Percentiles rank a stretch among this genome's conserved stretches.
phyloP scores from a whole-genome alignment of 371 early-diverging fungal species.

The Smittium mucronatum region DNA sequence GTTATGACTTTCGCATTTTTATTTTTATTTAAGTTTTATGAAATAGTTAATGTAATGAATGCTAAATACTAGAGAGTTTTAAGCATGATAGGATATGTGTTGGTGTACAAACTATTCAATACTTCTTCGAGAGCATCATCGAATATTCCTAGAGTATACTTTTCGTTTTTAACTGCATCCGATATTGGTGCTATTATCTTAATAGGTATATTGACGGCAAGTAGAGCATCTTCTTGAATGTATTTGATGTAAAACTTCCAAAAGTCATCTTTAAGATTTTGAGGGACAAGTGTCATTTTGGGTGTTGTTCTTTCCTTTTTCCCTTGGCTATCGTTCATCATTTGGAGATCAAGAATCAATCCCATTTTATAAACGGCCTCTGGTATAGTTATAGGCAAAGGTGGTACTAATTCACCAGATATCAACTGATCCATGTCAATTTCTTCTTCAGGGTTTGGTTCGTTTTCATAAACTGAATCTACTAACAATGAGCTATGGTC shows the following conservation, averaged over 20 bases:
- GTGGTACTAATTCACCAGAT: conserved; percentile 9
- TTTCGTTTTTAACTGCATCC: conserved; percentile 1
- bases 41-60: too few species aligned
- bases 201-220: conserved; percentile 9
- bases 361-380: conserved; percentile 10
- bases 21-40: too few species aligned
- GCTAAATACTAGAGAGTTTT: conserved; percentile 10
- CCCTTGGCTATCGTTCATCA: conserved; percentile 1
- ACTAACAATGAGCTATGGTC: background rate
- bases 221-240: conserved; percentile 7
- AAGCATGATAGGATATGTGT: conserved; percentile 11
- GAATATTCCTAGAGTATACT: conserved; percentile 11
- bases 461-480: background rate
- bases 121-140: conserved; percentile 12
- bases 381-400: conserved; percentile 12
- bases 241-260: conserved; percentile 7
- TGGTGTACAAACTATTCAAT: conserved; percentile 10
- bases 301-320: background rate
- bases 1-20: too few species aligned
- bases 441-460: background rate
- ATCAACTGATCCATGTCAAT: conserved; percentile 5
- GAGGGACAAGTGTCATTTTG: conserved; percentile 5
- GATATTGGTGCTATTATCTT: conserved; percentile 1
- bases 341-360: conserved; percentile 3
- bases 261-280: background rate